Base-by-base conservation (phyloP, 139 green algal genomes). In the Bryopsis sp. region DNA sequence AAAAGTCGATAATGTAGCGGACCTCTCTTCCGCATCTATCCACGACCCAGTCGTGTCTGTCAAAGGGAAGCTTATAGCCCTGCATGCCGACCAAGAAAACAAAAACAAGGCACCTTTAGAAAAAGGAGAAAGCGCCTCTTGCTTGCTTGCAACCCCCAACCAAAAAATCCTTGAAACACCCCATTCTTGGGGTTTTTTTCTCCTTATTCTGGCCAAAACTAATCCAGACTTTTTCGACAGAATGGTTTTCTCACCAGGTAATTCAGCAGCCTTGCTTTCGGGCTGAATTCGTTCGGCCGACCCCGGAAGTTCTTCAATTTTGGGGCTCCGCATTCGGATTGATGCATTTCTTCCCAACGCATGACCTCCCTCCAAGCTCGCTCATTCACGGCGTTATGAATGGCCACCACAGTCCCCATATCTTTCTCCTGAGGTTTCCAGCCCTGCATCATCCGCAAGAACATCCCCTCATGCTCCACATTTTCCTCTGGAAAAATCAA, bases 381-480 rank as follows among this genome's bases (percentile, higher is more conserved):
- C 81, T 97, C 92, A 72, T 97, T 97, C 39, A 97, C 92, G 0
- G 79, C 78, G 74, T 97, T 97, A 82, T 97, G 92, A 34, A 97
- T 97, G 54, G 76, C 75, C 43, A 97, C 89, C 50, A 97, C 91
- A 1, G 74, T 83, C 0, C 58, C 43, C 90, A 96, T 96, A 81
- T 96, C 90, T 0, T 84, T 61, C 29, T 80, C 76, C 2, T 68
- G 62, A 2, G 90, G 89, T 3, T 82, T 62, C 90, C 90, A 96
- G 4, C 90, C 90, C 83, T 89, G 70, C 48, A 57, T 64, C 8
- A 48, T 35, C 57, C 37, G 32, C 22, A 11, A 48, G 31, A 11
- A 68, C 60, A 68, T 22, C 22, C 6, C 60, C 6, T 62, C 15
- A 11, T n/a, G n/a, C n/a, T n/a, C n/a, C n/a, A n/a, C n/a, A n/a